phyloP scores from a whole-genome alignment of 2,329 filamentous ascomycete species.

The Colletotrichum trifolii region DNA sequence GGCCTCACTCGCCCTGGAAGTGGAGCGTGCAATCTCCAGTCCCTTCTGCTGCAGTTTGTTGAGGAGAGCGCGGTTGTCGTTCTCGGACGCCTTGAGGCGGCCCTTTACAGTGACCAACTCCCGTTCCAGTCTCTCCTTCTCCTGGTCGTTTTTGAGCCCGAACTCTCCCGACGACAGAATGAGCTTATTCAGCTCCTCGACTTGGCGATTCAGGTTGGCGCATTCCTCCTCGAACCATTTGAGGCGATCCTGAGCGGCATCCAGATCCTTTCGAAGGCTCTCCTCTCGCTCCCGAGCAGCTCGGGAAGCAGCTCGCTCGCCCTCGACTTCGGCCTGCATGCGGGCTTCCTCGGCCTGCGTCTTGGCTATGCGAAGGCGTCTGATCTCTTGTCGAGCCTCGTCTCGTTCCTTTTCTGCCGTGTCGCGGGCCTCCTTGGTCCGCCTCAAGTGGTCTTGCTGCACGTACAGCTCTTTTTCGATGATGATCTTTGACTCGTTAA shows the following conservation, averaged over 20 bases:
- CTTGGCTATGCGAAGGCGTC: conserved; percentile 84
- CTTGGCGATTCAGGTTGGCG: conserved; percentile 78
- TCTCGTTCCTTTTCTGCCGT: conserved; percentile 89
- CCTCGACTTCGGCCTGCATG: conserved; percentile 81
- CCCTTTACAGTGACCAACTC: conserved; percentile 93
- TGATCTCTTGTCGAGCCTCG: conserved; percentile 87
- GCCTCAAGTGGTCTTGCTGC: conserved; percentile 89
- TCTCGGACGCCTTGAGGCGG: conserved; percentile 89
- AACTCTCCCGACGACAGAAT: conserved; percentile 92
- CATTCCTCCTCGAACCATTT: conserved; percentile 85
- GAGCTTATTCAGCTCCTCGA: conserved; percentile 86
- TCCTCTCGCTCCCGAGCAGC: conserved; percentile 84
- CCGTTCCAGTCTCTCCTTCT: conserved; percentile 91
- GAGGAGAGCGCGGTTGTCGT: conserved; percentile 93
- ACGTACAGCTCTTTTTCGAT: conserved; percentile 98
- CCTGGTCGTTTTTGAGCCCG: conserved; percentile 89
- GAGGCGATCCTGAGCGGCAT: conserved; percentile 79
- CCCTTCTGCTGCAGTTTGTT: conserved; percentile 99
- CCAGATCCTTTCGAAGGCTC: conserved; percentile 81
- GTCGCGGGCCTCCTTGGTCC: conserved; percentile 83
- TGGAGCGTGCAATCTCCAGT: conserved; percentile 91
- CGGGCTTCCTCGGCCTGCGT: conserved; percentile 87
- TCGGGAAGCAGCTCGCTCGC: conserved; percentile 81
- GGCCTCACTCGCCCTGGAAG: conserved; percentile 85
- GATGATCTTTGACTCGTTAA: conserved; percentile 95